Conservation (phyloP, 1,284 basidiomycete genomes). For the Fomitiporia mediterranea region DNA sequence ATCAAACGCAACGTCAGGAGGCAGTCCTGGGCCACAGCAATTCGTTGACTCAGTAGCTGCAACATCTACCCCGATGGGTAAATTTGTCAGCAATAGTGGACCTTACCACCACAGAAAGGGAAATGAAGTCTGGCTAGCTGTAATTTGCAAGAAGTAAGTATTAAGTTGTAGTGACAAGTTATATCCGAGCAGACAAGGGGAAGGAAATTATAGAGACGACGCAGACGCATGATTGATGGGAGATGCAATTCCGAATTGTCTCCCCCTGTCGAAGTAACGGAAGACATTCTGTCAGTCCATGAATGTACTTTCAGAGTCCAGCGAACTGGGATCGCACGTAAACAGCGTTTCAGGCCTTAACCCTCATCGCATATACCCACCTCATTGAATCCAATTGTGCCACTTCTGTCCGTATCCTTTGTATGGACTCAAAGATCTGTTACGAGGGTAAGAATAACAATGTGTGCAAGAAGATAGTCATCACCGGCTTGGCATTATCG, state of each 20-base stretch:
- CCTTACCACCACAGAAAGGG: slow-evolving; percentile 1
- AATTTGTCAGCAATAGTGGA: slow-evolving; percentile 10
- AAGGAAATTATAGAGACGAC: neutral
- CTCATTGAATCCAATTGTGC: slow-evolving; percentile 75
- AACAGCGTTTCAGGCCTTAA: too few relatives aligned
- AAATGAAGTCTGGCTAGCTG: slow-evolving; percentile 37
- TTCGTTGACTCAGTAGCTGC: slow-evolving; percentile 44
- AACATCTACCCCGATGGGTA: slow-evolving; percentile 42
- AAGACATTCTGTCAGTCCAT: slow-evolving; percentile 83
- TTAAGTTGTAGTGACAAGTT: slow-evolving; percentile 56
- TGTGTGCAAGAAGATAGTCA: slow-evolving; percentile 73
- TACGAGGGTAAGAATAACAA: neutral
- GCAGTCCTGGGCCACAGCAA: slow-evolving; percentile 27
- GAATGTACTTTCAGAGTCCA: slow-evolving; percentile 78
- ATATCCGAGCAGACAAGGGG: slow-evolving; percentile 34
- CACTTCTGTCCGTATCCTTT: slow-evolving; percentile 68
- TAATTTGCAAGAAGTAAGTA: slow-evolving; percentile 62
- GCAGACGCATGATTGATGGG: too few relatives aligned
- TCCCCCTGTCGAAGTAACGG: slow-evolving; percentile 70
- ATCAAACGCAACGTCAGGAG: slow-evolving; percentile 70
- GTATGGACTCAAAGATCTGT: neutral
- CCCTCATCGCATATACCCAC: too few relatives aligned
- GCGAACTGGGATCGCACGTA: slow-evolving; percentile 53
- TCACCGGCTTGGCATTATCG: slow-evolving; percentile 78
- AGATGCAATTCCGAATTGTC: slow-evolving; percentile 54